Percentiles rank a stretch among this genome's conserved stretches.
These are phyloP conservation scores for Saccharum officinarum DNA, from an alignment of 176 grass and related monocot genomes.

Conservation along the genomic window DNA sequence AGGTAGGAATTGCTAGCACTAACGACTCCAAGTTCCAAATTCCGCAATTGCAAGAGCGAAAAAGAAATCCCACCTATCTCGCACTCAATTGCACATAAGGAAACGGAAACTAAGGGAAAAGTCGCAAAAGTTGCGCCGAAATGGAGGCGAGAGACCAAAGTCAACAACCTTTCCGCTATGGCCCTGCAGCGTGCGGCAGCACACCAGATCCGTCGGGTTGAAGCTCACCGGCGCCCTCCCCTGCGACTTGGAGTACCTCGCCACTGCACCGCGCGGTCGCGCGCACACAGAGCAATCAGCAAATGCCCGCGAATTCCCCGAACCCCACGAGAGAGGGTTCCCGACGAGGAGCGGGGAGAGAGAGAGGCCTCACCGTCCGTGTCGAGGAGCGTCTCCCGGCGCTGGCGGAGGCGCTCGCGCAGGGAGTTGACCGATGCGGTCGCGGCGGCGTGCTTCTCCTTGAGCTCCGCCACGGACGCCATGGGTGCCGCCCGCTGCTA, in stretches of 20 bases:
- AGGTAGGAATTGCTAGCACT: background rate
- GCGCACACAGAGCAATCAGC: conserved; percentile 24
- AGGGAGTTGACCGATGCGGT: conserved; percentile 75
- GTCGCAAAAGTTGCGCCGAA: background rate
- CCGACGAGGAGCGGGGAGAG: background rate
- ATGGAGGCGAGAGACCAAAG: conserved; percentile 15
- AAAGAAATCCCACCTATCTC: background rate
- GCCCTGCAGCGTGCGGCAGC: conserved; percentile 90
- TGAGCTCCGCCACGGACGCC: conserved; percentile 92
- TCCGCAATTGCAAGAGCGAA: background rate
- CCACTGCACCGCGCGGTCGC: conserved; percentile 46
- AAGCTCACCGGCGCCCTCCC: conserved; percentile 74
- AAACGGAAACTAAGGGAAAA: background rate
- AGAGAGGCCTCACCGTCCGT: conserved; percentile 60
- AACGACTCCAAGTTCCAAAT: background rate
- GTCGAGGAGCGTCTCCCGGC: conserved; percentile 78
- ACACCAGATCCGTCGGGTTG: conserved; percentile 89
- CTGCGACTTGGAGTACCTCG: conserved; percentile 71
- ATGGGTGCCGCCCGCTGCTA: conserved; percentile 20
- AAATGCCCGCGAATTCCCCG: background rate
- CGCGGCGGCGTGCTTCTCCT: conserved; percentile 72
- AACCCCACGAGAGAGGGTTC: background rate
- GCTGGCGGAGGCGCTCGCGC: conserved; percentile 69
- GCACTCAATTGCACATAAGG: background rate
- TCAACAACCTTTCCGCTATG: conserved; percentile 88